phyloP scores from a whole-genome alignment of 176 grass and related monocot species.

The Oryza brachyantha region DNA sequence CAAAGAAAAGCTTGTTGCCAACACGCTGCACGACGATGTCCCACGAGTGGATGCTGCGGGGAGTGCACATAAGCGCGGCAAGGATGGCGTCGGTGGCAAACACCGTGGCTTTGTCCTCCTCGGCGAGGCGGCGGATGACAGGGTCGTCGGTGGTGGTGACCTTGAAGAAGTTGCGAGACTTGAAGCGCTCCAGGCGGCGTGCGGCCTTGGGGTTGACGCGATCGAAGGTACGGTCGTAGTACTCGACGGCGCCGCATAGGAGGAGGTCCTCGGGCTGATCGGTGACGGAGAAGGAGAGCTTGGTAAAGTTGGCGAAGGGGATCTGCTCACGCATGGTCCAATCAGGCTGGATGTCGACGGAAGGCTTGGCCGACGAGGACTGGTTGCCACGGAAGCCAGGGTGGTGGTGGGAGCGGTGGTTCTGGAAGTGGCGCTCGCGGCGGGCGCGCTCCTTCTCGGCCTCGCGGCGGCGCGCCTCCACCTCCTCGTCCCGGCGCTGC shows the following conservation, averaged over 20 bases:
- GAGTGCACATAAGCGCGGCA: constrained; percentile 71
- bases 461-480: constrained; percentile 71
- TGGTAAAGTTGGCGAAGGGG: constrained; percentile 85
- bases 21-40: constrained; percentile 84
- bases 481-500: constrained; percentile 84
- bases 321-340: constrained; percentile 90
- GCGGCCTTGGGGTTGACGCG: constrained; percentile 78
- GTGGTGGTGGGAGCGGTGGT: constrained; percentile 46
- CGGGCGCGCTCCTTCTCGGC: constrained; percentile 78
- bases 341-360: constrained; percentile 86
- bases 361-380: constrained; percentile 46
- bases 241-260: constrained; percentile 65
- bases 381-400: constrained; percentile 26
- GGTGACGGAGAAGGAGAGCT: constrained; percentile 77
- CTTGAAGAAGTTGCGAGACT: constrained; percentile 69
- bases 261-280: constrained; percentile 81
- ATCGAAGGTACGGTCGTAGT: constrained; percentile 64
- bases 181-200: constrained; percentile 75
- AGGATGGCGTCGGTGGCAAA: constrained; percentile 84
- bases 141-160: constrained; percentile 87
- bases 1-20: constrained; percentile 87
- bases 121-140: constrained; percentile 74
- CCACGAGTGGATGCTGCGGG: constrained; percentile 67
- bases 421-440: constrained; percentile 64
- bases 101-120: constrained; percentile 70